phyloP scores from a whole-genome alignment of 306 rosid species.

The Quercus agrifolia region DNA sequence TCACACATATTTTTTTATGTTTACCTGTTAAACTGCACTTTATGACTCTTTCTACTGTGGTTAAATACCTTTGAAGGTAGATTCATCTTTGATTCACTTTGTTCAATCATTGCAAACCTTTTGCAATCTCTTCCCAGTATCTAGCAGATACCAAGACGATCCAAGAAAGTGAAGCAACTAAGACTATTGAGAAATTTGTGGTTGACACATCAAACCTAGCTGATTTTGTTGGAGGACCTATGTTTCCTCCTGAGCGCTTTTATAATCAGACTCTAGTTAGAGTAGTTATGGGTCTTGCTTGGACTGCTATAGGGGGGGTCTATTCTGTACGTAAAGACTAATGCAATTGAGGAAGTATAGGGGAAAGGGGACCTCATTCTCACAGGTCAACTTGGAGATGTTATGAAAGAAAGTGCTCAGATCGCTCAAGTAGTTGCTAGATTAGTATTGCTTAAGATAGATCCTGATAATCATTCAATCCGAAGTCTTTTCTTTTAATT shows the following conservation, averaged over 20 bases:
- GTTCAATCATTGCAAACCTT: slow-evolving; percentile 11
- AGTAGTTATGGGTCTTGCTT: slow-evolving; percentile 98
- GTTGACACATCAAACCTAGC: slow-evolving; percentile 57
- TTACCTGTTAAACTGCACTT: not conserved
- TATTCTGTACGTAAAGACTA: slow-evolving; percentile 85
- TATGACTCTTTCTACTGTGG: not conserved
- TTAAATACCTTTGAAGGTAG: not conserved
- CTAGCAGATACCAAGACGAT: slow-evolving; percentile 31
- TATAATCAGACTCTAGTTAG: slow-evolving; percentile 78
- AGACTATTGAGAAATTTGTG: slow-evolving; percentile 44
- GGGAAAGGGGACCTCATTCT: slow-evolving; percentile 70
- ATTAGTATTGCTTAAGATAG: slow-evolving; percentile 49
- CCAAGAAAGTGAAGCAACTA: slow-evolving; percentile 33
- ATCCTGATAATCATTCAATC: slow-evolving; percentile 43
- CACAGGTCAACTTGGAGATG: slow-evolving; percentile 99
- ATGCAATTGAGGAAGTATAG: slow-evolving; percentile 71
- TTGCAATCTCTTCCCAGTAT: slow-evolving; percentile 37
- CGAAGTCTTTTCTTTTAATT: too few species aligned
- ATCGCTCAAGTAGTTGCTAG: slow-evolving; percentile 88
- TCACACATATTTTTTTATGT: not conserved
- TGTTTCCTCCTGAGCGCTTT: slow-evolving; percentile 90
- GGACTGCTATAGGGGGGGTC: slow-evolving; percentile 98
- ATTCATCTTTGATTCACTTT: not conserved
- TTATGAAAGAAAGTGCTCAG: slow-evolving; percentile 98
- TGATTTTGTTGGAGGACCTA: slow-evolving; percentile 88